Conservation (phyloP, 495 filamentous ascomycete genomes). For the Polyplosphaeria fusca region DNA sequence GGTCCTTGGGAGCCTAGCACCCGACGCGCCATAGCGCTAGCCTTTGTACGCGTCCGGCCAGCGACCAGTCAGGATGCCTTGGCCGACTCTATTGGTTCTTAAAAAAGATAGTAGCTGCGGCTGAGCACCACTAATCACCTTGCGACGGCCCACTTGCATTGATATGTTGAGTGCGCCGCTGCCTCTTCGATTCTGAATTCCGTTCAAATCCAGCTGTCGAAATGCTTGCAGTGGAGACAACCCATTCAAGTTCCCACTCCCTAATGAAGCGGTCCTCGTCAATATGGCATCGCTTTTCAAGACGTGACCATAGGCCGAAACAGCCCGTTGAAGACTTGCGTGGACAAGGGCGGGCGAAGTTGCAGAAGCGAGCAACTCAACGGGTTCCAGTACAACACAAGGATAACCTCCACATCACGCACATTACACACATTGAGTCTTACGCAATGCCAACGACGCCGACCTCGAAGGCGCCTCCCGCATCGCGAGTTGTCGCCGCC, state of each 20-base stretch:
- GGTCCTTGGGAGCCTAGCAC: too few species aligned
- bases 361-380: neutral
- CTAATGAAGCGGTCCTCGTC: conserved; percentile 1
- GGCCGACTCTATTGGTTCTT: neutral
- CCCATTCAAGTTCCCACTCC: neutral
- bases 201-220: neutral
- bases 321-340: neutral
- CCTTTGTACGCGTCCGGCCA: too few species aligned
- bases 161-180: neutral
- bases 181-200: neutral
- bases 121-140: neutral
- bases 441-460: neutral
- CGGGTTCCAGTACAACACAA: neutral
- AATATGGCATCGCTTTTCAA: conserved; percentile 18
- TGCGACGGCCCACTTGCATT: neutral
- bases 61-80: neutral
- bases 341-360: neutral
- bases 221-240: conserved; percentile 1
- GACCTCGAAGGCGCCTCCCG: neutral
- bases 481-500: conserved; percentile 4
- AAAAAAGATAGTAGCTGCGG: neutral
- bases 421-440: neutral
- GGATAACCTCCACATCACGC: neutral
- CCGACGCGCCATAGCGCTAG: too few species aligned
- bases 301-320: neutral